These are phyloP conservation scores for Suillus fuscotomentosus DNA, from an alignment of 768 basidiomycete genomes.

Conservation along the genomic window DNA sequence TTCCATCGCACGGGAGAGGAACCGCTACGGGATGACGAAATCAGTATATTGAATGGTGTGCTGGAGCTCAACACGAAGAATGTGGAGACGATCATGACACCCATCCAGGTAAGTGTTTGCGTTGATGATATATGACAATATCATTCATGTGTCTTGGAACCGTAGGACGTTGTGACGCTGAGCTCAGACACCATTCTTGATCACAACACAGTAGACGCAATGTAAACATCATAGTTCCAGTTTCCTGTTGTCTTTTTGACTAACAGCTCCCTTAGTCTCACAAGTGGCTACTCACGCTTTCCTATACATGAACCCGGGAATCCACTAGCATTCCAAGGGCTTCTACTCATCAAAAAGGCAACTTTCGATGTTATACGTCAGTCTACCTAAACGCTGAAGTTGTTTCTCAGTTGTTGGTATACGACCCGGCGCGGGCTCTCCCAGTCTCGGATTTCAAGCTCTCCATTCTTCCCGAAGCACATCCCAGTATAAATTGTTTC, in stretches of 20 bases:
- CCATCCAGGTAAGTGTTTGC: slow-evolving; percentile 50
- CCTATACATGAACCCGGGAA: slow-evolving; percentile 79
- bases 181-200: slow-evolving; percentile 77
- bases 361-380: slow-evolving; percentile 10
- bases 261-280: slow-evolving; percentile 40
- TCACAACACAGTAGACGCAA: slow-evolving; percentile 70
- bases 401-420: slow-evolving; percentile 66
- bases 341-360: slow-evolving; percentile 83
- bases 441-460: slow-evolving; percentile 76
- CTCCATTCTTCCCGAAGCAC: slow-evolving; percentile 86
- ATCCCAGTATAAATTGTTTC: slow-evolving; percentile 87
- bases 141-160: background rate
- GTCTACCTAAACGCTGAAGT: slow-evolving; percentile 7
- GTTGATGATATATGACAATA: slow-evolving; percentile 14
- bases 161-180: slow-evolving; percentile 79
- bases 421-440: slow-evolving; percentile 79
- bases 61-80: slow-evolving; percentile 75
- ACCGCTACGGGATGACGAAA: slow-evolving; percentile 75
- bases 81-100: slow-evolving; percentile 81
- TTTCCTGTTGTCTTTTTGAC: slow-evolving; percentile 1
- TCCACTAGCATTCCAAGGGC: slow-evolving; percentile 70
- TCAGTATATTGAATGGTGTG: slow-evolving; percentile 77
- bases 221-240: slow-evolving; percentile 42
- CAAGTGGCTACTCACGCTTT: slow-evolving; percentile 90
- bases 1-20: slow-evolving; percentile 80